Evolutionary conservation across 768 basidiomycete genomes (phyloP), one percentile per base, ranked within the genome.

Genomic region (Collybiopsis confluens): DNA sequence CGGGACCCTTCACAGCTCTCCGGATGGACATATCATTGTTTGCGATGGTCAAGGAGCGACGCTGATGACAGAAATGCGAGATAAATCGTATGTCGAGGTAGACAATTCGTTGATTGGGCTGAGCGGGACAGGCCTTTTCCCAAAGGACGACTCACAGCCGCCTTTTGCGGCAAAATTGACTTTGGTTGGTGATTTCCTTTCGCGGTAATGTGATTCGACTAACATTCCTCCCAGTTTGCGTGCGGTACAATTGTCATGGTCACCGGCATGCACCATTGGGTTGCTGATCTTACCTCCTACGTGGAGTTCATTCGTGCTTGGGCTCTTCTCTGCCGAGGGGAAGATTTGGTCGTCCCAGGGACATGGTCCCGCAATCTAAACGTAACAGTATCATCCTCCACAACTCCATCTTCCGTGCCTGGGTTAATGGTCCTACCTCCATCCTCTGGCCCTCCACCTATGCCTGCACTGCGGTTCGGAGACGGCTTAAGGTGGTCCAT

Each of bases 401-500:
- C 23, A 23, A 15, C 36, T 8, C 52, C 52, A 16, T 16, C 41
- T 15, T 45, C 27, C 2, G 26, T 53, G 35, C 52, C 52, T 24
- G 52, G 52, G 2, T 21, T 53, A 9, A 4, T 44, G 8, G 35
- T 45, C n/a, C 28, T 53, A 18, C 52, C 52, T 21, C 24, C 28
- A 15, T 18, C 41, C 2, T 28, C 33, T 20, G 20, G 28, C 20
- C 41, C 52, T 27, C 33, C 23, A 3, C 21, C 43, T 7, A 24
- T 37, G 13, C 41, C 43, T 21, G 30, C 43, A 36, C 3, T 41
- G 10, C 50, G 50, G 18, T 15, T 38, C 7, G 27, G 30, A 6
- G 47, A 48, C 35, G 47, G 47, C 21, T 24, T 52, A n/a, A 43
- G 52, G 9, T 53, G 52, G 52, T 45, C 24, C 41, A 44, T 53